Evolutionary conservation across 208 protist species (phyloP).

Genomic region (Trypanosoma lewisi): DNA sequence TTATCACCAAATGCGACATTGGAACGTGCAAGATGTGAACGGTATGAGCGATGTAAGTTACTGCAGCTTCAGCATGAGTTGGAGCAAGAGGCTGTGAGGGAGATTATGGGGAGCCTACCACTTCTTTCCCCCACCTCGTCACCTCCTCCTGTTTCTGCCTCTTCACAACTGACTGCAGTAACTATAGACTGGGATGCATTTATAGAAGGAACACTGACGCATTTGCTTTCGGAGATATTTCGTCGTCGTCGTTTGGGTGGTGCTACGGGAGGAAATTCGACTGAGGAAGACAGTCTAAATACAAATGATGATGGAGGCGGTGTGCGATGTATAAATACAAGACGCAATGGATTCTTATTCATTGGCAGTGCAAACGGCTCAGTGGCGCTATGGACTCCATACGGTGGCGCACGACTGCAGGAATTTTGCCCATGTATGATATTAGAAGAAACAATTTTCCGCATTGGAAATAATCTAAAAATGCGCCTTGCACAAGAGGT

Average conservation of each 20-base stretch:
- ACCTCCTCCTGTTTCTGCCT: too few species aligned
- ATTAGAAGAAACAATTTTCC: conserved; percentile 38
- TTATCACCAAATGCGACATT: conserved; percentile 56
- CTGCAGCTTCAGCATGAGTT: conserved; percentile 13
- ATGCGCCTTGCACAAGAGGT: conserved; percentile 43
- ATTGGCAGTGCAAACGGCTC: conserved; percentile 63
- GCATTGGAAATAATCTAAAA: conserved; percentile 41
- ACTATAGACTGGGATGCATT: conserved; percentile 55
- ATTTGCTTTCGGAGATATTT: conserved; percentile 46
- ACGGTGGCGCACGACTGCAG: conserved; percentile 57
- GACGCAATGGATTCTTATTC: conserved; percentile 65
- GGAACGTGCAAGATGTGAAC: conserved; percentile 68
- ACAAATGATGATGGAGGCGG: conserved; percentile 4
- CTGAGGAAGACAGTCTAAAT: conserved; percentile 17
- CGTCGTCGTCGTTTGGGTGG: conserved; percentile 34
- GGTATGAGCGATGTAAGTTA: conserved; percentile 33
- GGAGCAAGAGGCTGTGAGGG: neutral
- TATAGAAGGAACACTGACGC: conserved; percentile 52
- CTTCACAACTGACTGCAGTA: conserved; percentile 8
- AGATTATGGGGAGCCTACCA: conserved; percentile 1
- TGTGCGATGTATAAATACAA: conserved; percentile 50
- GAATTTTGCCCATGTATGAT: conserved; percentile 53
- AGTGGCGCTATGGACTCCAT: conserved; percentile 69
- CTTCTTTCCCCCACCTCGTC: neutral
- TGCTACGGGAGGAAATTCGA: conserved; percentile 25